Evolutionary conservation across 768 basidiomycete species (phyloP).

Genomic region (Hericium rajendrae): DNA sequence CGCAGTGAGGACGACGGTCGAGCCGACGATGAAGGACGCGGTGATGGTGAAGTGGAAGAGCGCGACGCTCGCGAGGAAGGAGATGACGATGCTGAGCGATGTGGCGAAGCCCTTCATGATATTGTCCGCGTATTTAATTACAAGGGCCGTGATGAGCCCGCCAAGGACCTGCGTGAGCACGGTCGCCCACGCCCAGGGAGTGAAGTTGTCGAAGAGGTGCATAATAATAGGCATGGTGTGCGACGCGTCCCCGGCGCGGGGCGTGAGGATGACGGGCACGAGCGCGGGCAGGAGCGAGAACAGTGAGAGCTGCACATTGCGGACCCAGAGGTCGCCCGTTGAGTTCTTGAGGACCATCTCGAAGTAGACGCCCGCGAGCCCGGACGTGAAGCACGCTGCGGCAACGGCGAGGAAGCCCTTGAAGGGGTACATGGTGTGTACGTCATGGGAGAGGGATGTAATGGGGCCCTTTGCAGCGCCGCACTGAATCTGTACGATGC

Average conservation of each 20-base stretch:
- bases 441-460: slow-evolving; percentile 2
- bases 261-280: slow-evolving; percentile 56
- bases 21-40: slow-evolving; percentile 76
- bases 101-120: slow-evolving; percentile 94
- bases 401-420: slow-evolving; percentile 87
- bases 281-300: slow-evolving; percentile 90
- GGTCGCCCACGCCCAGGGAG: slow-evolving; percentile 86
- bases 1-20: slow-evolving; percentile 72
- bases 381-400: slow-evolving; percentile 89
- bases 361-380: slow-evolving; percentile 95
- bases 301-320: slow-evolving; percentile 91
- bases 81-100: slow-evolving; percentile 86
- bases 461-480: slow-evolving; percentile 13
- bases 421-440: slow-evolving; percentile 63
- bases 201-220: slow-evolving; percentile 75
- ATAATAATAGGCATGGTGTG: slow-evolving; percentile 28
- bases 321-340: slow-evolving; percentile 86
- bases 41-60: slow-evolving; percentile 89
- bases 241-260: slow-evolving; percentile 22
- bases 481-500: slow-evolving; percentile 53
- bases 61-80: slow-evolving; percentile 84
- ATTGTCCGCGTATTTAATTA: slow-evolving; percentile 92
- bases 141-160: slow-evolving; percentile 86
- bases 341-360: slow-evolving; percentile 95
- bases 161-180: slow-evolving; percentile 83